Evolutionary conservation across 345 rosid species (phyloP).

Genomic region (Stellera chamaejasme): DNA sequence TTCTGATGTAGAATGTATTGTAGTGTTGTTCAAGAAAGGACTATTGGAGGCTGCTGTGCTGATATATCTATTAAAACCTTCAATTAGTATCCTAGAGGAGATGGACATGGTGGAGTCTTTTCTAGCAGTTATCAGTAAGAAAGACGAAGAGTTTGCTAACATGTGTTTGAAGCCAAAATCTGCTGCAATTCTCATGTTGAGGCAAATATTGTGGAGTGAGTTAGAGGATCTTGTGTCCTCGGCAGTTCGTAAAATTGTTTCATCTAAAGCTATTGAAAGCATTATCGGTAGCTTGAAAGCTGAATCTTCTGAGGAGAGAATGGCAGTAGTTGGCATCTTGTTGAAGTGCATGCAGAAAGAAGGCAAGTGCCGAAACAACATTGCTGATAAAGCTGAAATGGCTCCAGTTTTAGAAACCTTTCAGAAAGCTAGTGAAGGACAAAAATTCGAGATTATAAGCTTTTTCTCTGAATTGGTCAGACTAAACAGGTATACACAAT

Average conservation of each 20-base stretch:
- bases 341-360: slow-evolving; percentile 45
- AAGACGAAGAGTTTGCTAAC: slow-evolving; percentile 26
- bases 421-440: slow-evolving; percentile 26
- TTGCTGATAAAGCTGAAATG: slow-evolving; percentile 47
- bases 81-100: slow-evolving; percentile 31
- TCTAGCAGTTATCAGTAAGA: slow-evolving; percentile 25
- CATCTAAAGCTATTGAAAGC: slow-evolving; percentile 27
- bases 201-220: slow-evolving; percentile 32
- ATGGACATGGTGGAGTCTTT: slow-evolving; percentile 49
- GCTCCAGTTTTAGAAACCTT: slow-evolving; percentile 50
- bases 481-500: slow-evolving; percentile 38
- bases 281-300: slow-evolving; percentile 43
- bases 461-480: slow-evolving; percentile 53
- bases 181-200: slow-evolving; percentile 40
- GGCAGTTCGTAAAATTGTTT: slow-evolving; percentile 24
- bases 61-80: slow-evolving; percentile 42
- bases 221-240: slow-evolving; percentile 33
- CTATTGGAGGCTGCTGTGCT: slow-evolving; percentile 52
- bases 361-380: slow-evolving; percentile 48
- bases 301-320: slow-evolving; percentile 45
- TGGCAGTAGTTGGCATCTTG: slow-evolving; percentile 45
- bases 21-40: slow-evolving; percentile 57
- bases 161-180: slow-evolving; percentile 56
- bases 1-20: slow-evolving; percentile 52
- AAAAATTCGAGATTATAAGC: slow-evolving; percentile 36